Base-by-base conservation (phyloP, 306 rosid genomes). In the Pyrus pyrifolia region DNA sequence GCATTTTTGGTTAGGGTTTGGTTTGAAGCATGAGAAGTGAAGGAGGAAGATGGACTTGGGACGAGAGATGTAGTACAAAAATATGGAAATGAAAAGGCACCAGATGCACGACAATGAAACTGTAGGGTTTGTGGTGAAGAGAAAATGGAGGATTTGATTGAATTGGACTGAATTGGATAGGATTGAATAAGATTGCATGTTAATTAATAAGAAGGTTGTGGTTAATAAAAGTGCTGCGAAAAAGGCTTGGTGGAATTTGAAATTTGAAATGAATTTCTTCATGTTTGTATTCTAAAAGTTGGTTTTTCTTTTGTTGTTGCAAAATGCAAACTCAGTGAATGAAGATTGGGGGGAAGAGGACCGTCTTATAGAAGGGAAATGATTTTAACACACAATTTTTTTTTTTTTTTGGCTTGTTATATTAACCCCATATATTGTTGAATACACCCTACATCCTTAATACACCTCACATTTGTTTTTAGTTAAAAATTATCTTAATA, bases 41-140 rank as follows among this genome's bases (percentile, higher is more conserved):
- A 63, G 71, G 62, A 74, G 78, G 31, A 62, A 63, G 14, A 74
- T 22, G 13, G 71, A 46, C 62, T 74, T 46, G 49, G 71, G 71
- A 45, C 71, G 62, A 21, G 71, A 74, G 49, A 1, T 35, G n/a
- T 74, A 62, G 71, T 29, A 74, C 19, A 46, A 46, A 8, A 63
- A 21, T 23, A 53, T 27, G 1, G 63, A 49, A 62, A 74, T 19
- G 46, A 30, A 22, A 2, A 62, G 46, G 53, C 68, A 53, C 71
- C 71, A 74, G 17, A 44, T 33, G 71, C 61, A 74, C 21, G 62
- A 63, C 14, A 63, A 33, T 11, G 61, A 29, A 17, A 74, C 13
- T 27, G n/a, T 62, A 59, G 45, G 69, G 13, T 31, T 27, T 12
- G 22, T 29, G 63, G 38, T 46, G 53, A 46, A 62, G 46, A 62